Base-by-base conservation (phyloP, 2,329 filamentous ascomycete genomes). In the Peltaster fructicola region DNA sequence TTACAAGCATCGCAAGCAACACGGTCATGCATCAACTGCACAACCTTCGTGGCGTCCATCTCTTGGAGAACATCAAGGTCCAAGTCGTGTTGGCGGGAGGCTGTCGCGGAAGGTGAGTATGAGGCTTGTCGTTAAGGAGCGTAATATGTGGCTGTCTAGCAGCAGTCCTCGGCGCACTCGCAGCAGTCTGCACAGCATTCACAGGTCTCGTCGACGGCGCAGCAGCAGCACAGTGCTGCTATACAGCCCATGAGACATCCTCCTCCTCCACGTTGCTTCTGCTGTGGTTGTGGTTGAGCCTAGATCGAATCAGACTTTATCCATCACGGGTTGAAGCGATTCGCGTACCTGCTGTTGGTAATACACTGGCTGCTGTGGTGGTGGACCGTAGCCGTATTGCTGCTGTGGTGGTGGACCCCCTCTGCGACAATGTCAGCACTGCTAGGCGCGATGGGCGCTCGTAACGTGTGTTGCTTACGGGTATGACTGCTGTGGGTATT, bases 161-260 rank as follows among this genome's bases (percentile, higher is more conserved):
- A 48, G 32, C 43, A 47, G 22, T 45, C 45, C 27, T 38, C 44
- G 26, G 50, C 57, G 45, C 60, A 66, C 30, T 64, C 64, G 38
- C 63, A 62, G 45, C 65, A 70, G 4, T 71, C 67, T n/a, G 59
- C 52, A 41, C 67, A 72, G 50, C 66, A 71, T 45, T 71, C 67
- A 39, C 68, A 73, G 14, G 61, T 57, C 47, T 72, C 68, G 41
- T 71, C 68, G 39, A 64, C 69, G 14, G 73, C 55, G 48, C 67
- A 73, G 41, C 67, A 72, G 45, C 68, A 73, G 52, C 67, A 72
- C 17, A 73, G 45, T 16, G 54, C 54, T 23, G 62, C 63, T 23
- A 69, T 43, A 49, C 64, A 68, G 8, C 58, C 51, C 22, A 44
- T 48, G 26, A 68, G 45, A 36, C 63, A 68, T 23, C 63, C 62